These are phyloP conservation scores for Steccherinum ochraceum DNA, from an alignment of 768 basidiomycete genomes.

Conservation along the genomic window DNA sequence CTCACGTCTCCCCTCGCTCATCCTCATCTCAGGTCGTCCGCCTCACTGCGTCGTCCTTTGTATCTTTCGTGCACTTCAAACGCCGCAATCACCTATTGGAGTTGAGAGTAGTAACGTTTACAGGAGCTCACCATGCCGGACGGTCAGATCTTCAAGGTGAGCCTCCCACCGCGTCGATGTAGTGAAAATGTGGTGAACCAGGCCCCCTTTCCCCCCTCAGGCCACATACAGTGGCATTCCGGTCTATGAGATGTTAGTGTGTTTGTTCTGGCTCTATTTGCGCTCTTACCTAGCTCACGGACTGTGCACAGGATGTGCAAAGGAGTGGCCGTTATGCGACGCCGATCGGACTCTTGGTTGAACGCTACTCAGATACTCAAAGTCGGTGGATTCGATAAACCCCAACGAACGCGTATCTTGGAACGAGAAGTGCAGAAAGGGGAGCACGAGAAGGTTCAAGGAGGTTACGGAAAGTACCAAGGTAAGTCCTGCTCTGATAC, in stretches of 20 bases:
- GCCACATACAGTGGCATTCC: constrained; percentile 92
- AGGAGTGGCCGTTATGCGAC: constrained; percentile 95
- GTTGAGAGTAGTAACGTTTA: background rate
- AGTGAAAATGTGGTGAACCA: no score
- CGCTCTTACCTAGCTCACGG: background rate
- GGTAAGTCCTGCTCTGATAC: constrained; percentile 43
- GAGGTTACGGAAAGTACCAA: constrained; percentile 99
- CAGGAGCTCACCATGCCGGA: constrained; percentile 53
- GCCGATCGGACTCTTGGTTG: constrained; percentile 93
- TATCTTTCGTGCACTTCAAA: no score
- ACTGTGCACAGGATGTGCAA: constrained; percentile 80
- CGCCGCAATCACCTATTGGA: no score
- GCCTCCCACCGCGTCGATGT: constrained; percentile 17
- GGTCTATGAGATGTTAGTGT: constrained; percentile 80
- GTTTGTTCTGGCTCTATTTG: constrained; percentile 17
- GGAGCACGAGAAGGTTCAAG: constrained; percentile 98
- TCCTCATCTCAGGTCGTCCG: no score
- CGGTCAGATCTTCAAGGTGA: constrained; percentile 83
- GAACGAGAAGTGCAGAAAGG: constrained; percentile 99
- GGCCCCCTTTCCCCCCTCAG: constrained; percentile 31
- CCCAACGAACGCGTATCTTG: constrained; percentile 92
- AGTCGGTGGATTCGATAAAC: constrained; percentile 98
- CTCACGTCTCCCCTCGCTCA: no score
- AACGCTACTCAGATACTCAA: constrained; percentile 99
- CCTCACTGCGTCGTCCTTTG: no score